phyloP scores from a whole-genome alignment of 805 yeast species.

The Vanderwaltozyma verrucispora region DNA sequence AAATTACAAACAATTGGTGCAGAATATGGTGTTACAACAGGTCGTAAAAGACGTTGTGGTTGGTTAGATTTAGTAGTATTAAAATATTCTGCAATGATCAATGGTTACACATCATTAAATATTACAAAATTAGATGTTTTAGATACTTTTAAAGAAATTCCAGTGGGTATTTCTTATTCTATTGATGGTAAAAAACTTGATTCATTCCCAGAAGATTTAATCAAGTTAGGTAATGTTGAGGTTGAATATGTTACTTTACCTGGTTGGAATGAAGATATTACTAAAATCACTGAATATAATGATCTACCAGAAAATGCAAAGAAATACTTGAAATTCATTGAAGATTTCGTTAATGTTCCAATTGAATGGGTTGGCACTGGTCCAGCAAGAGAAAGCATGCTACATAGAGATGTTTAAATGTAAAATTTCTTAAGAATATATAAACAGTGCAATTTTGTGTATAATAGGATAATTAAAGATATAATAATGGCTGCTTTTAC shows the following conservation, averaged over 20 bases:
- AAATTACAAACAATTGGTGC: constrained; percentile 85
- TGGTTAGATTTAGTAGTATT: constrained; percentile 96
- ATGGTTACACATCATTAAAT: constrained; percentile 91
- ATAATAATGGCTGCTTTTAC: too few species aligned
- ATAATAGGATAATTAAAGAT: too few species aligned
- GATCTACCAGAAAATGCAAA: constrained; percentile 85
- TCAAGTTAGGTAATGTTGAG: constrained; percentile 74
- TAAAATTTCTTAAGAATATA: too few species aligned
- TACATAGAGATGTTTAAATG: constrained; percentile 37
- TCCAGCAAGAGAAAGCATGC: constrained; percentile 91
- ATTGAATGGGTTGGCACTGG: constrained; percentile 98
- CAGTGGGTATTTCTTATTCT: constrained; percentile 78
- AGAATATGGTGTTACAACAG: constrained; percentile 96
- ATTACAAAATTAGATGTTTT: constrained; percentile 93
- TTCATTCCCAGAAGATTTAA: constrained; percentile 89
- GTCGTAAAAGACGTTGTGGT: constrained; percentile 98
- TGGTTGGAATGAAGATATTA: constrained; percentile 87
- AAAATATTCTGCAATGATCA: constrained; percentile 81
- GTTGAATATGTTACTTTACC: constrained; percentile 87
- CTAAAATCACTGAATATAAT: constrained; percentile 53
- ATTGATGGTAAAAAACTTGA: constrained; percentile 65
- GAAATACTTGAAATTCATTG: constrained; percentile 75
- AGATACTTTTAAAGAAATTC: constrained; percentile 79
- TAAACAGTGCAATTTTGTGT: too few species aligned
- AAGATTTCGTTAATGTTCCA: constrained; percentile 73